A percentile compares a stretch with the other conserved stretches of the same genome.
phyloP scores from a whole-genome alignment of 805 yeast species.

The Starmerella sirachaensis region DNA sequence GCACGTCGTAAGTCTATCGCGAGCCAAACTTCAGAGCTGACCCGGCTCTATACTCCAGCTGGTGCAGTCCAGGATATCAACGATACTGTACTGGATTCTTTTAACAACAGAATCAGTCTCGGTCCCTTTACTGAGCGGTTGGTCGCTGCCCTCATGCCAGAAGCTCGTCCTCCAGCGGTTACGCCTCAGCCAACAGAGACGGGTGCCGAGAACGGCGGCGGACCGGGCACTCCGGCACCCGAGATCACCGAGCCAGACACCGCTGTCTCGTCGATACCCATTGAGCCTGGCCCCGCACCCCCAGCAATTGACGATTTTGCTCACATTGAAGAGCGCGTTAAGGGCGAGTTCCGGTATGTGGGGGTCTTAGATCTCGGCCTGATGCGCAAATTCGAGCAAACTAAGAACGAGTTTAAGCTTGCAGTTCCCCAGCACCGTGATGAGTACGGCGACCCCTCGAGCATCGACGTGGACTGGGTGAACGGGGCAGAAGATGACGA shows the following conservation, averaged over 20 bases:
- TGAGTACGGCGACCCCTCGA: constrained; percentile 18
- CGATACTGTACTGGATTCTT: constrained; percentile 35
- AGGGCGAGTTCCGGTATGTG: constrained; percentile 76
- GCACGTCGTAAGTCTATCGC: constrained; percentile 52
- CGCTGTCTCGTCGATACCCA: constrained; percentile 12
- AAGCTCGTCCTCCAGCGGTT: constrained; percentile 25
- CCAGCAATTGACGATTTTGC: constrained; percentile 53
- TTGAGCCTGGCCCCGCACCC: constrained; percentile 30
- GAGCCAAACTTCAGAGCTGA: constrained; percentile 4
- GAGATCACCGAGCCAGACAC: constrained; percentile 2
- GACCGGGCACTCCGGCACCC: not conserved
- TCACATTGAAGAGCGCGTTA: constrained; percentile 74
- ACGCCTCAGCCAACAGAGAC: not conserved
- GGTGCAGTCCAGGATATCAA: constrained; percentile 15
- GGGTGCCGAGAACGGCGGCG: not conserved
- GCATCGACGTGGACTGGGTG: constrained; percentile 54
- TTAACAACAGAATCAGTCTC: constrained; percentile 54
- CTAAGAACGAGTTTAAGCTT: constrained; percentile 21
- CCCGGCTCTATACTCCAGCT: constrained; percentile 12
- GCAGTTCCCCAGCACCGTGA: constrained; percentile 19
- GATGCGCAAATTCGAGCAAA: constrained; percentile 27
- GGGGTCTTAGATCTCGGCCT: constrained; percentile 51
- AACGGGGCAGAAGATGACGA: constrained; percentile 85
- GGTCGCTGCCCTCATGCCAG: constrained; percentile 58
- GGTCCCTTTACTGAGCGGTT: constrained; percentile 85